Evolutionary conservation across 441 rosid species (phyloP), one percentile per base, ranked within the genome.

Genomic region (Capsella rubella): DNA sequence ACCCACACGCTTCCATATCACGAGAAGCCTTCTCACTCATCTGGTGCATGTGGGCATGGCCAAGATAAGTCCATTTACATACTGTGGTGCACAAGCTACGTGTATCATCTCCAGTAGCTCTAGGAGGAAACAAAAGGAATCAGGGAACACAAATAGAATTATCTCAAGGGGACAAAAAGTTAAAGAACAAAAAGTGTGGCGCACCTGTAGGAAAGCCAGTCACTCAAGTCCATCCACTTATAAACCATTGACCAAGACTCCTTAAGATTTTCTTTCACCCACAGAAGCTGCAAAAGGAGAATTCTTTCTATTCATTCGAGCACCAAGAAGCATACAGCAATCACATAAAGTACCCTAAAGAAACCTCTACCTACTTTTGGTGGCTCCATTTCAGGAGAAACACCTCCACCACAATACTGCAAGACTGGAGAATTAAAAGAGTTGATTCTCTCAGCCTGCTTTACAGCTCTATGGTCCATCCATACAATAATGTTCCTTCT

Each of bases 381-480:
- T 18, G 93, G 98, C 79, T 90, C 84, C 97, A 92, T 95, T 77
- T 92, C 98, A 14, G 98, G 98, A 31, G 91, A 95, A 81, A 95
- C 83, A 73, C 89, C 88, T 45, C 99, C 98, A 52, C 99, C 99
- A 16, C 99, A 92, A 59, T 89, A 90, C 72, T 92, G 98, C 15
- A 90, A 67, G 5, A 90, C 97, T 0, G 95, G 90, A 15, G 95
- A 92, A 72, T 86, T 87, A 66, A 64, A 75, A 7, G 98, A 84
- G 83, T 95, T 89, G 68, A 95, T 95, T 78, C 83, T 90, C 78
- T 95, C 89, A 35, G 98, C 93, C 86, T 95, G 96, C 49, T 87
- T 89, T 34, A 90, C 91, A 81, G 99, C 98, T 87, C 99, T 87
- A 61, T 95, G 98, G 56, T 95, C 99, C 99, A 95, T 95, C 98